Evolutionary conservation across 768 basidiomycete species (phyloP), one percentile per base, ranked within the genome.

Genomic region (Boletus eberwhitei): DNA sequence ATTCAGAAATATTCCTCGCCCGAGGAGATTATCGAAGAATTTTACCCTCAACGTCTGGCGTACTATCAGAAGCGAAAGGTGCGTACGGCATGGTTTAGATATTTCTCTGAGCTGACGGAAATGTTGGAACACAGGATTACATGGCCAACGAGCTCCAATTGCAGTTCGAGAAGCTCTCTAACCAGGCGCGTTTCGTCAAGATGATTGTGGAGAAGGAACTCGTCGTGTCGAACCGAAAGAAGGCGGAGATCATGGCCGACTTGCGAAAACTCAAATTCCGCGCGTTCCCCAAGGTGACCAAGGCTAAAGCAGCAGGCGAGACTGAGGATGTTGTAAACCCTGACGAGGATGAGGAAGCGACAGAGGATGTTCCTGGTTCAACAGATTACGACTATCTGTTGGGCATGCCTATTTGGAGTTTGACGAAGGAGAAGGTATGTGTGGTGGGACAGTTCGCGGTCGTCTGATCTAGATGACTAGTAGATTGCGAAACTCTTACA

Each of bases 1-100:
- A 96, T 99, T 75, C 93, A 87, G 75, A 95, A 87, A 73, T 98
- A 98, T 70, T 76, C 82, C 17, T 81, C 86, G 1, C 84, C 97
- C 0, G 97, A 98, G 67, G 88, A 94, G 60, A 91, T 99, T 50
- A 71, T 98, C 42, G 86, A 91, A 59, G 95, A 97, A 37, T 99
- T 97, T 68, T 99, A 91, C 67, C 89, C 91, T 26, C 75, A 85
- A 52, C 84, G 97, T 16, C 74, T 99, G 59, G 85, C 90, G 26
- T 93, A 83, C 73, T 99, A 99, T 69, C 93, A 95, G 74, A 92
- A 93, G 63, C 88, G 97, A 69, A 99, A 99, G 84, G 95, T 88
- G 48, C n/a, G 46, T 41, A 32, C 5, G 13, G 6, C 5, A 53
- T 43, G 21, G 8, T 13, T n/a, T 19, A 8, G 7, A 29, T n/a